Percentiles rank a stretch among this genome's conserved stretches.
Conservation (phyloP, 805 yeast species). For the Candida parachauliodes region DNA sequence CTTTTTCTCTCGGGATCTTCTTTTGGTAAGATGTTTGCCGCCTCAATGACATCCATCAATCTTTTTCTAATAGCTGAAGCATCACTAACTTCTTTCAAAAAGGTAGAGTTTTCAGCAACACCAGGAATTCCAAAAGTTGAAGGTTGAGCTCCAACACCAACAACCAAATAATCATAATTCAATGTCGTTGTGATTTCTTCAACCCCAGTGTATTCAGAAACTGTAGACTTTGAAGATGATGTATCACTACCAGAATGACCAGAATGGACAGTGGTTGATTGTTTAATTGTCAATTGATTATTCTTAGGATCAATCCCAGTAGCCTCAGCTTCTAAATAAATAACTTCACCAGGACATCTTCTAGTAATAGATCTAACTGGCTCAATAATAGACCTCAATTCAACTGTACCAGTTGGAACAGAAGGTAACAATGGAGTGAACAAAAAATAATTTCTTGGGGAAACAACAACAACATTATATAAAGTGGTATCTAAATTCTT, state of each 20-base stretch:
- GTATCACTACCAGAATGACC: conserved; percentile 53
- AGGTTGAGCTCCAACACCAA: conserved; percentile 94
- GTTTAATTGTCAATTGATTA: conserved; percentile 62
- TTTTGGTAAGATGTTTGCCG: conserved; percentile 76
- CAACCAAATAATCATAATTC: conserved; percentile 77
- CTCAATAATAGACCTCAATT: conserved; percentile 85
- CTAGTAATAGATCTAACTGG: conserved; percentile 87
- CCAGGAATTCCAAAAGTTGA: conserved; percentile 95
- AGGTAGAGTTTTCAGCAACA: conserved; percentile 82
- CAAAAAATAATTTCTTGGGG: conserved; percentile 92
- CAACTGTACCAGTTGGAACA: conserved; percentile 91
- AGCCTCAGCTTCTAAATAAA: conserved; percentile 88
- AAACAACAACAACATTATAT: conserved; percentile 84
- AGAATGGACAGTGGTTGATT: conserved; percentile 52
- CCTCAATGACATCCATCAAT: conserved; percentile 84
- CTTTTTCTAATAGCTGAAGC: conserved; percentile 79
- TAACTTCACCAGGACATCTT: conserved; percentile 70
- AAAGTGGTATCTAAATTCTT: conserved; percentile 80
- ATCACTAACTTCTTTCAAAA: conserved; percentile 86
- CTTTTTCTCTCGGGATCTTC: conserved; percentile 78
- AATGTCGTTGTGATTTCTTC: conserved; percentile 46
- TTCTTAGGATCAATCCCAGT: conserved; percentile 71
- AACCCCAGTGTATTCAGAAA: conserved; percentile 36
- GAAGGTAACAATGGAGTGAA: conserved; percentile 96
- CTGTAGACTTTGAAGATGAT: conserved; percentile 37